Conservation (phyloP, 257 asterid species). For the Solanum lignicaule region DNA sequence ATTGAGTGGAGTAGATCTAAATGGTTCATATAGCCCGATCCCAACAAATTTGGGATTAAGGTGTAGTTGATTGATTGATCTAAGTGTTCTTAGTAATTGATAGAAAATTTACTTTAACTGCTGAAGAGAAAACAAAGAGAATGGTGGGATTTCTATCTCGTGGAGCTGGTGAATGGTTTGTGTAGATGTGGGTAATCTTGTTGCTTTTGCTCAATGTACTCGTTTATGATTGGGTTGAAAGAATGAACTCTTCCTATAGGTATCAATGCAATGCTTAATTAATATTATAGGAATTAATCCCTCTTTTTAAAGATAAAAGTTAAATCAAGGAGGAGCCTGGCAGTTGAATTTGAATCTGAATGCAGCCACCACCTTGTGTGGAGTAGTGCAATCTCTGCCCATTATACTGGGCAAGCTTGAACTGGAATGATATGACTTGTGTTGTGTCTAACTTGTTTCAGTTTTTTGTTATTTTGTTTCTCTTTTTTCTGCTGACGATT, state of each 20-base stretch:
- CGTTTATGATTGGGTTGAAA: background rate
- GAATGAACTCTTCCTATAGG: background rate
- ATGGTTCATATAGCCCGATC: background rate
- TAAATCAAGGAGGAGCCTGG: background rate
- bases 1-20: background rate
- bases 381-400: background rate
- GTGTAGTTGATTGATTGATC: background rate
- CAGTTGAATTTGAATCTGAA: background rate
- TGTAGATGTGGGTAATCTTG: background rate
- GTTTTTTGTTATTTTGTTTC: background rate
- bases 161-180: background rate
- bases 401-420: background rate
- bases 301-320: background rate
- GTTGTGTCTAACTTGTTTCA: background rate
- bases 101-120: background rate
- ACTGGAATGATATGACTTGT: background rate
- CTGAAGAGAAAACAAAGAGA: background rate
- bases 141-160: background rate
- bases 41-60: background rate
- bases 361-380: background rate
- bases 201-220: background rate
- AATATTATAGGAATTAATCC: background rate
- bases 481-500: background rate
- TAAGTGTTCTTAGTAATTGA: background rate
- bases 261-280: background rate